phyloP scores from a whole-genome alignment of 371 early-diverging fungal genomes.

The Funneliformis caledonium region DNA sequence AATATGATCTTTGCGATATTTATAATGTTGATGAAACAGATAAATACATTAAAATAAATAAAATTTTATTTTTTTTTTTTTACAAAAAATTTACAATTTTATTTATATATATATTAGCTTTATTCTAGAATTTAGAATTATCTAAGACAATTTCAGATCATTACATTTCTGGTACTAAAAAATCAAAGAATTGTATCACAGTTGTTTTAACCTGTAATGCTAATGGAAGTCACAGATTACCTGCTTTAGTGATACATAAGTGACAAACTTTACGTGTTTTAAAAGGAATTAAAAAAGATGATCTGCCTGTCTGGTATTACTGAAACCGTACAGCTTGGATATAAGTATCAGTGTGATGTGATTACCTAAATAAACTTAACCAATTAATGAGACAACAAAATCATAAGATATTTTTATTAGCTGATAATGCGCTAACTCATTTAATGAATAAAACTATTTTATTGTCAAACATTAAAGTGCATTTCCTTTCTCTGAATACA shows the following conservation, averaged over 20 bases:
- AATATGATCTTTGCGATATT: slow-evolving; percentile 14
- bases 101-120: not conserved
- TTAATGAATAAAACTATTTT: not conserved
- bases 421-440: slow-evolving; percentile 9
- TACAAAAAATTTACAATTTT: too few relatives aligned
- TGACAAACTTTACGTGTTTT: not conserved
- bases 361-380: not conserved
- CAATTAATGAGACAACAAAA: not conserved
- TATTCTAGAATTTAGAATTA: not conserved
- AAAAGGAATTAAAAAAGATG: not conserved
- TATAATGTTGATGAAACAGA: slow-evolving; percentile 24
- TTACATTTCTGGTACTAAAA: not conserved
- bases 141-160: not conserved
- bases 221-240: not conserved
- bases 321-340: slow-evolving; percentile 2
- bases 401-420: not conserved
- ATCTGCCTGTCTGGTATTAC: slow-evolving; percentile 18
- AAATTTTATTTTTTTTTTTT: too few relatives aligned
- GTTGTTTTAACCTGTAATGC: slow-evolving; percentile 11
- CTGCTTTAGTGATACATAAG: slow-evolving; percentile 12
- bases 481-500: slow-evolving; percentile 10
- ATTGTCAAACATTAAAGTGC: not conserved
- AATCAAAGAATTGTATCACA: slow-evolving; percentile 1
- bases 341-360: not conserved
- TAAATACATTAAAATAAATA: not conserved